Base-by-base conservation (phyloP, 1,139 yeast genomes). In the Yamadazyma epiphylla region DNA sequence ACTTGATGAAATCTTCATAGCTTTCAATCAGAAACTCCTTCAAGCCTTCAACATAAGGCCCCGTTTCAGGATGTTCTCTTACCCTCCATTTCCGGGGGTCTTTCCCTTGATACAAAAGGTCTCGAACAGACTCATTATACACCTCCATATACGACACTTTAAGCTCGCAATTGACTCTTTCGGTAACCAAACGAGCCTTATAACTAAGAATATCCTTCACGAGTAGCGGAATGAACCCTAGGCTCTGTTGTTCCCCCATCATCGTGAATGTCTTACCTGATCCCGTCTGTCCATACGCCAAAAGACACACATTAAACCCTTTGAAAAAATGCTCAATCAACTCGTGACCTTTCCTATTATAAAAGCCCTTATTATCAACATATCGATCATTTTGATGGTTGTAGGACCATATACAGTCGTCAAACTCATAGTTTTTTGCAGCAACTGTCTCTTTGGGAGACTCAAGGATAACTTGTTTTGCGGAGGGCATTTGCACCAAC, bases 261-360 rank as follows among this genome's bases (percentile, higher is more conserved):
- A 82, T 81, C 1, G 89, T 80, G 45, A 64, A 74, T 0, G 89
- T 77, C 46, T 82, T 82, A 3, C 91, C 91, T 1, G 69, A 59
- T 3, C 89, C 83, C 0, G 91, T 82, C 50, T 82, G 89, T 1
- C 94, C 94, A 46, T 83, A 79, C 0, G 91, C 89, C 45, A 83
- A 64, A 8, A 83, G 69, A 50, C 91, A 82, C 15, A 84, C 80
- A 49, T 83, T 82, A 52, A 70, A 83, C 0, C 94, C 94, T 34
- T 68, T 68, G 42, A 81, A 64, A 21, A 80, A 71, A 46, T 82
- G 86, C 19, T 70, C 66, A n/a, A 83, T 55, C 36, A 80, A 60
- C 25, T 73, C 77, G 3, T 68, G 64, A 0, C 88, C 91, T 4
- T 77, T 61, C 10, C 60, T 55, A 3, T 55, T 45, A 46, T 79